Base-by-base conservation (phyloP, 1,139 yeast genomes). In the Yamadazyma sp. region DNA sequence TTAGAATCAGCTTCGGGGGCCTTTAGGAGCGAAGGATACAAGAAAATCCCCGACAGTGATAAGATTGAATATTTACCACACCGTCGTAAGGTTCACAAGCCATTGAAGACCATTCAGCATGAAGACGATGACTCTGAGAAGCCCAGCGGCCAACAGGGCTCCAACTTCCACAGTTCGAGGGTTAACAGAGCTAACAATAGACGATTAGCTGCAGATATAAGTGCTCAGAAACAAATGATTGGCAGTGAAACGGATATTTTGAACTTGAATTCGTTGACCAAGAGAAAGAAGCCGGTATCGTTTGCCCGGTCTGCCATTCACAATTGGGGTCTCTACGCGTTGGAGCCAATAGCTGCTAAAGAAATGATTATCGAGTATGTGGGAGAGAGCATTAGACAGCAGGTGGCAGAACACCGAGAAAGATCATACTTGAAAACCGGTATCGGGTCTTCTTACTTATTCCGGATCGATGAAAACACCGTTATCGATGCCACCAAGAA, bases 291-390 rank as follows among this genome's bases (percentile, higher is more conserved):
- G 58, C 96, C 96, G 0, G 97, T 92, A 10, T 85, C 94, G 13
- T 90, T 90, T 70, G 97, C 97, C 0, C 70, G 98, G 40, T 89
- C 97, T 1, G 95, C 97, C 0, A 92, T 92, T 52, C 98, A 94
- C 59, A 89, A 92, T 55, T 92, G 98, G 98, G 99, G 99, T 0
- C 65, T 92, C 34, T 92, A 89, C 62, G 98, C 98, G 0, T 69
- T 87, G 55, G 97, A 92, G 54, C 95, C 95, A 1, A 92, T 92
- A 54, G 86, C 89, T 11, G 94, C 95, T 1, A 86, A 84, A 50
- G 98, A 92, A 61, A 92, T 92, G 97, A 90, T 92, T 53, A 92
- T 94, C 44, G 99, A 94, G 60, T 92, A 92, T 54, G 97, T 92
- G n/a, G 99, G 99, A 24, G 98, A 92, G 53, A 77, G 95, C 42